Evolutionary conservation across 2,329 filamentous ascomycete species (phyloP).

Genomic region (Penicillium nordicum): DNA sequence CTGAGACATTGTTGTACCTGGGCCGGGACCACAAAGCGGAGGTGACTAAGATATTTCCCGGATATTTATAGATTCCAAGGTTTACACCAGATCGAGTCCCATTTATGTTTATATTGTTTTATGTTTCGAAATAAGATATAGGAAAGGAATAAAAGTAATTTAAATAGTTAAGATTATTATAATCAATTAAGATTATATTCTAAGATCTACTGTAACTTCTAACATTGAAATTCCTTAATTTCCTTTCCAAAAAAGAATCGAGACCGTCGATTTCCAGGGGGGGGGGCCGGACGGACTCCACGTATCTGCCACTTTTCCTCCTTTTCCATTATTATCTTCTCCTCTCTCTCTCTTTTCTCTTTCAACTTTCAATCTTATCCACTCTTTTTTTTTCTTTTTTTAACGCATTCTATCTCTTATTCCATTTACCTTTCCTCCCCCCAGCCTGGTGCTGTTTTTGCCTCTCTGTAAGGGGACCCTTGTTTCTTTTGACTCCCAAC

Average conservation of each 20-base stretch:
- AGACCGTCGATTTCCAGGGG: constrained; percentile 7
- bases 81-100: neutral
- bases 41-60: neutral
- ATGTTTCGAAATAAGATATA: neutral
- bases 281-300: constrained; percentile 1
- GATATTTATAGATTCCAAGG: constrained; percentile 3
- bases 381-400: constrained; percentile 12
- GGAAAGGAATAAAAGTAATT: neutral
- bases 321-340: constrained; percentile 6
- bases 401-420: constrained; percentile 10
- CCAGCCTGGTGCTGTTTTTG: constrained; percentile 30
- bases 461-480: constrained; percentile 18
- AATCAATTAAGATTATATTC: no score
- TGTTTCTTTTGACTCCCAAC: constrained; percentile 12
- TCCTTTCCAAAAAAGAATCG: neutral
- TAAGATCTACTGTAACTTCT: neutral
- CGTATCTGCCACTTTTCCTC: constrained; percentile 11
- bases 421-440: constrained; percentile 12
- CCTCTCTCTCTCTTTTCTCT: constrained; percentile 1
- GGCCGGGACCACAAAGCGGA: neutral
- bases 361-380: constrained; percentile 1
- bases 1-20: neutral
- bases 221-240: neutral
- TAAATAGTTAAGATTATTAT: neutral
- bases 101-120: neutral